Conservation (phyloP, 176 grass and related monocot species). For the Pharus latifolius region DNA sequence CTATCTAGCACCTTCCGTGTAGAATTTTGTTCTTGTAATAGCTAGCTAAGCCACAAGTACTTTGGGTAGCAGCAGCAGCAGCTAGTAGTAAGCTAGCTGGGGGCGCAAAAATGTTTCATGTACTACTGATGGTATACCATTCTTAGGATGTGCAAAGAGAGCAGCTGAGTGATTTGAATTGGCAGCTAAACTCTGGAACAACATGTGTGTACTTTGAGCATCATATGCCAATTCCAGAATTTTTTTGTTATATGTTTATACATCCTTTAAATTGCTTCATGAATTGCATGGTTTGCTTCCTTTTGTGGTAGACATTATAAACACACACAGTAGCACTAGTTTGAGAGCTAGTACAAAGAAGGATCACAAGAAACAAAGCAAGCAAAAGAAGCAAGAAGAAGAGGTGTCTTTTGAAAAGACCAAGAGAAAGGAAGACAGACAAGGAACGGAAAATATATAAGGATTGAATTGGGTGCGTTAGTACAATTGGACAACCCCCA, state of each 20-base stretch:
- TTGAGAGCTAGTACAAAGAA: constrained; percentile 12
- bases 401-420: constrained; percentile 13
- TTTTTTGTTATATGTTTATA: neutral
- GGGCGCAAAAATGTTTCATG: constrained; percentile 13
- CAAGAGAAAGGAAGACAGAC: neutral
- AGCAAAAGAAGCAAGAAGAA: constrained; percentile 25
- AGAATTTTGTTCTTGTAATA: constrained; percentile 29
- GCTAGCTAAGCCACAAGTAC: neutral
- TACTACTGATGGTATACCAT: neutral
- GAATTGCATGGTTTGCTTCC: neutral
- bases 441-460: constrained; percentile 7
- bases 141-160: constrained; percentile 2
- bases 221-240: neutral
- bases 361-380: constrained; percentile 14
- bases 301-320: too few relatives aligned
- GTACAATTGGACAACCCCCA: neutral
- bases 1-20: neutral
- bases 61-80: neutral
- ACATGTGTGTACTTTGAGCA: neutral
- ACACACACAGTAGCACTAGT: constrained; percentile 1
- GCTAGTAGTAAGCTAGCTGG: neutral
- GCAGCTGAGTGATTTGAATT: constrained; percentile 17
- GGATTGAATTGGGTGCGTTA: neutral
- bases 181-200: constrained; percentile 19
- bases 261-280: neutral